Evolutionary conservation across 306 rosid species (phyloP), one percentile per base, ranked within the genome.

Genomic region (Nissolia schottii): DNA sequence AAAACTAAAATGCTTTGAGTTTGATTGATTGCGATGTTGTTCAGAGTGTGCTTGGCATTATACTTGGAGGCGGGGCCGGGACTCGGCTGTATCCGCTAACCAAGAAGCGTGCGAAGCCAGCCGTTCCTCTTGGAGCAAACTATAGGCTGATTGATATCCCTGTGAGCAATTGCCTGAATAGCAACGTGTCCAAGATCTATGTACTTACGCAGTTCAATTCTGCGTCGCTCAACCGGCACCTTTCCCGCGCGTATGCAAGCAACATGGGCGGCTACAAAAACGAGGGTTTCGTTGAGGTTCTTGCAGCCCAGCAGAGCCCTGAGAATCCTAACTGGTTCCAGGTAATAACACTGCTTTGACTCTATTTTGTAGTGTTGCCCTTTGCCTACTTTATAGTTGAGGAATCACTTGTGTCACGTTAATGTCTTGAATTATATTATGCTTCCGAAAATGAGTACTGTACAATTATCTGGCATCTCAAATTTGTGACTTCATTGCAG

Each of bases 241-340:
- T 94, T 62, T 94, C 99, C 1, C 92, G 99, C 2, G 96, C 99
- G 10, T 94, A 94, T 57, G 99, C 99, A 9, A 94, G 95, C 75
- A 94, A 91, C 83, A 83, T 94, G 91, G 97, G 96, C 3, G 99
- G 99, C 37, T 89, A 94, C 80, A 94, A 94, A 49, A 94, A 89
- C 41, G 99, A 94, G 72, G 99, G 99, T 7, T 94, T 94, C 58
- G 99, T 94, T 20, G 99, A 94, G 70, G 99, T 94, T 75, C 99
- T 94, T 2, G 99, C 99, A 7, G 99, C 99, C 11, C 99, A 94
- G 84, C 99, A 94, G 85, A 94, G 99, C 68, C 97, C 99, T 0
- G 99, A 94, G 83, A 94, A 94, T 77, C 99, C 99, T 50, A 94
- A 94, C 77, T 94, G 99, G 99, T 94, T 94, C 49, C 99, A 94